phyloP scores from a whole-genome alignment of 1,139 yeast genomes.

The Kurtzmaniella natalensis region DNA sequence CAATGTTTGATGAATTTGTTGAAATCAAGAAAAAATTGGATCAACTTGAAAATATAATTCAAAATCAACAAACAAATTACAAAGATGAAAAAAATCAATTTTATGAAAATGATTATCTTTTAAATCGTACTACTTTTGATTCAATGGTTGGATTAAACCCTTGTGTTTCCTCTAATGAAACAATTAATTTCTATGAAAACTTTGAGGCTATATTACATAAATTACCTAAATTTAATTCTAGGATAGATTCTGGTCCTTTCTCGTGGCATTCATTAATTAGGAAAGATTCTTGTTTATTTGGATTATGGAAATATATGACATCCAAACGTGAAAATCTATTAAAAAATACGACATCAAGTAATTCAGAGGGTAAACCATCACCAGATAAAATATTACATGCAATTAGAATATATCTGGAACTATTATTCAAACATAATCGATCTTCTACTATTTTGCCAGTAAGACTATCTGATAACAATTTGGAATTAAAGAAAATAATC shows the following conservation, averaged over 20 bases:
- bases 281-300: constrained; percentile 33
- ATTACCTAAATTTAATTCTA: not conserved
- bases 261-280: constrained; percentile 30
- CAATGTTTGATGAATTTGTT: too few relatives aligned
- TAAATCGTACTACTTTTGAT: not conserved
- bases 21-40: constrained; percentile 1
- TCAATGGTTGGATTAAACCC: constrained; percentile 12
- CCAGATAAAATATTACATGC: constrained; percentile 4
- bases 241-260: constrained; percentile 24
- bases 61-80: too few relatives aligned
- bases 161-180: constrained; percentile 17
- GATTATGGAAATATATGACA: constrained; percentile 5
- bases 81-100: not conserved
- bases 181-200: constrained; percentile 24
- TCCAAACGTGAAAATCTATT: not conserved
- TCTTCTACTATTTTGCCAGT: constrained; percentile 4
- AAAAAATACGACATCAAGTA: not conserved
- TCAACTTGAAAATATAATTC: not conserved
- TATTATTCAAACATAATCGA: constrained; percentile 1
- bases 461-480: not conserved
- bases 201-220: not conserved
- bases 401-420: constrained; percentile 8
- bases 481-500: not conserved
- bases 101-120: not conserved
- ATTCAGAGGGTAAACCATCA: constrained; percentile 14